These are phyloP conservation scores for Alternaria novae-zelandiae DNA, from an alignment of 2,329 filamentous ascomycete genomes.

Conservation along the genomic window DNA sequence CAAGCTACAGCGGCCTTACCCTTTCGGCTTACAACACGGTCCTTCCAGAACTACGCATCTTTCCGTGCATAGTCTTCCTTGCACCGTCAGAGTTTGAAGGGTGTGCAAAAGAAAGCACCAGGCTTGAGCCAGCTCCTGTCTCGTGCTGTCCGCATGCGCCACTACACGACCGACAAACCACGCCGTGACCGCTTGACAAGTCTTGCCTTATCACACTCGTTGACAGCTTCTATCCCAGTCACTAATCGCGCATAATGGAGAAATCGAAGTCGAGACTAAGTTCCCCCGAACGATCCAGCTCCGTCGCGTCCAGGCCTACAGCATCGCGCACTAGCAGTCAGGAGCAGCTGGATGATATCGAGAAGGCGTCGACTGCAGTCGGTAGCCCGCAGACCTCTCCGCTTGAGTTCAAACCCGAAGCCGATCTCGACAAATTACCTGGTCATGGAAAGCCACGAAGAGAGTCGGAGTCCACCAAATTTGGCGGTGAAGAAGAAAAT, in stretches of 20 bases:
- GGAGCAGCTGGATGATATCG: conserved; percentile 35
- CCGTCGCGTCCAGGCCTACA: conserved; percentile 27
- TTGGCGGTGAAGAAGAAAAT: conserved; percentile 52
- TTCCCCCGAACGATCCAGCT: conserved; percentile 32
- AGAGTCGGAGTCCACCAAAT: conserved; percentile 41
- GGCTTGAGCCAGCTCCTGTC: neutral
- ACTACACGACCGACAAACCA: neutral
- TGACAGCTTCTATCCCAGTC: neutral
- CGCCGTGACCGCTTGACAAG: conserved; percentile 8
- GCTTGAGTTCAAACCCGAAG: conserved; percentile 42
- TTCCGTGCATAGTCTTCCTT: neutral
- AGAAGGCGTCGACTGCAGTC: conserved; percentile 33
- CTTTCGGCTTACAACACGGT: neutral
- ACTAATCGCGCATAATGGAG: conserved; percentile 27
- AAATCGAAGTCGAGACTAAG: conserved; percentile 26
- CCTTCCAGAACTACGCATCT: neutral
- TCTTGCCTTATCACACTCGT: neutral
- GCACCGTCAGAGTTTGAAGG: neutral
- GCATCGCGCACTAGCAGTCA: conserved; percentile 35
- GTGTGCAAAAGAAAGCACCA: neutral
- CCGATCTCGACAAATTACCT: conserved; percentile 39
- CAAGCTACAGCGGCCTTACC: neutral
- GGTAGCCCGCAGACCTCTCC: conserved; percentile 31
- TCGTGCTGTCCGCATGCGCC: conserved; percentile 4
- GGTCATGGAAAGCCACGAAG: conserved; percentile 32